Evolutionary conservation across 345 rosid species (phyloP).

Genomic region (Bruguiera gymnorhiza): DNA sequence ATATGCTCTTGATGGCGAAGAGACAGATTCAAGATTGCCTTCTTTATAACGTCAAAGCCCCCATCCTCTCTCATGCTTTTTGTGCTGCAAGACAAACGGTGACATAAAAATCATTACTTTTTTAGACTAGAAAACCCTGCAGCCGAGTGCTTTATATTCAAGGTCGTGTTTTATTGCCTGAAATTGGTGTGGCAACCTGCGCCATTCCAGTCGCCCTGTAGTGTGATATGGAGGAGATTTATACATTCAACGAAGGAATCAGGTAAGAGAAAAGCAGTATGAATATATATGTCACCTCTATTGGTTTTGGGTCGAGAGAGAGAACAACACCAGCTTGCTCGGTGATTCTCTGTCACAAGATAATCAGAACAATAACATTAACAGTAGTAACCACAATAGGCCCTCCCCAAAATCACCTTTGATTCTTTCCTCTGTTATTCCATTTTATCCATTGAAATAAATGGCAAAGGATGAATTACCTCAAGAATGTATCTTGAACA

Average conservation of each 20-base stretch:
- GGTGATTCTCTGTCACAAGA: slow-evolving; percentile 74
- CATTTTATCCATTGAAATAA: neutral
- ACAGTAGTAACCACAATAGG: neutral
- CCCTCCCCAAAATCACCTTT: neutral
- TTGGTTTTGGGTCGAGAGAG: slow-evolving; percentile 89
- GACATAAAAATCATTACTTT: neutral
- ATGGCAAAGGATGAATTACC: slow-evolving; percentile 37
- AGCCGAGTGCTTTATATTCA: neutral
- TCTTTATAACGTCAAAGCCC: slow-evolving; percentile 81
- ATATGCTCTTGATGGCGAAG: slow-evolving; percentile 89
- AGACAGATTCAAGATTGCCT: slow-evolving; percentile 85
- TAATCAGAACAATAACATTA: slow-evolving; percentile 1
- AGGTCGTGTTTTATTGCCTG: slow-evolving; percentile 39
- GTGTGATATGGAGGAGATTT: slow-evolving; percentile 10
- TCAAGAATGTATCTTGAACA: slow-evolving; percentile 94
- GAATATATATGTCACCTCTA: slow-evolving; percentile 47
- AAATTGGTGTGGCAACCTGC: slow-evolving; percentile 98
- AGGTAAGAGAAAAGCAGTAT: neutral
- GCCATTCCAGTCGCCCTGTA: slow-evolving; percentile 95
- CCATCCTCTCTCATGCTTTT: slow-evolving; percentile 96
- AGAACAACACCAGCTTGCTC: slow-evolving; percentile 97
- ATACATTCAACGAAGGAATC: neutral
- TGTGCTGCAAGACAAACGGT: slow-evolving; percentile 48
- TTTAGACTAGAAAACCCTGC: neutral
- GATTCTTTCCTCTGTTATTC: neutral